Conservation (phyloP, 2,329 filamentous ascomycete species). For the Tolypocladium inflatum region DNA sequence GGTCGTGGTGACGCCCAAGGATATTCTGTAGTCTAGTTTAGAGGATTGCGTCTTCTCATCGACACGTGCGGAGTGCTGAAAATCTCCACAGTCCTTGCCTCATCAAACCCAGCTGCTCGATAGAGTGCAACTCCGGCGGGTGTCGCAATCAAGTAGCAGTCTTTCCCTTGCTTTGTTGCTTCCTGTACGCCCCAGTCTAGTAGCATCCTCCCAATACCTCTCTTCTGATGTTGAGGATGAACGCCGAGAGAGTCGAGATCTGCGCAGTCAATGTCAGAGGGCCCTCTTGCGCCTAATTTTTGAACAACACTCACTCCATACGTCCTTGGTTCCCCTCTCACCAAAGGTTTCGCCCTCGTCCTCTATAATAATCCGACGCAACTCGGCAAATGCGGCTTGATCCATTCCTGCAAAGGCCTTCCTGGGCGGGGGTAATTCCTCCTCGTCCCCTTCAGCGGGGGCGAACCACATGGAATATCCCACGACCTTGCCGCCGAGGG, state of each 20-base stretch:
- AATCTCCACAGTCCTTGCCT: background rate
- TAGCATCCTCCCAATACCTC: background rate
- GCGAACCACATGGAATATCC: background rate
- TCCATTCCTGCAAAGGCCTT: background rate
- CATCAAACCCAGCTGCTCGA: background rate
- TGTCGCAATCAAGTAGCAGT: background rate
- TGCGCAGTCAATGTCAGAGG: background rate
- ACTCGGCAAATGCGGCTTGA: background rate
- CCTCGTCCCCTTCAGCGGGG: background rate
- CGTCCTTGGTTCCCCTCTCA: background rate
- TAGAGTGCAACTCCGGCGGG: background rate
- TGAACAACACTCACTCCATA: background rate
- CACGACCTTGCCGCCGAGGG: background rate
- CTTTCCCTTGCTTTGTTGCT: background rate
- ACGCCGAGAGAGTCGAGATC: background rate
- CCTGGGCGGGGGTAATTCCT: background rate
- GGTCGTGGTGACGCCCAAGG: constrained; percentile 28
- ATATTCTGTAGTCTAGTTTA: constrained; percentile 19
- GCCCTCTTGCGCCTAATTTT: background rate
- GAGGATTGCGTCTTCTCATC: background rate
- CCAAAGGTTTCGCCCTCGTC: background rate
- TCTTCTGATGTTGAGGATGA: background rate
- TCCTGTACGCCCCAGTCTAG: background rate
- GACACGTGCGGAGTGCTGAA: background rate
- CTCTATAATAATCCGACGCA: background rate